A percentile compares a stretch with the other conserved stretches of the same genome.
These are phyloP conservation scores for Microdochium bolleyi DNA, from an alignment of 2,329 filamentous ascomycete species.

Conservation along the genomic window DNA sequence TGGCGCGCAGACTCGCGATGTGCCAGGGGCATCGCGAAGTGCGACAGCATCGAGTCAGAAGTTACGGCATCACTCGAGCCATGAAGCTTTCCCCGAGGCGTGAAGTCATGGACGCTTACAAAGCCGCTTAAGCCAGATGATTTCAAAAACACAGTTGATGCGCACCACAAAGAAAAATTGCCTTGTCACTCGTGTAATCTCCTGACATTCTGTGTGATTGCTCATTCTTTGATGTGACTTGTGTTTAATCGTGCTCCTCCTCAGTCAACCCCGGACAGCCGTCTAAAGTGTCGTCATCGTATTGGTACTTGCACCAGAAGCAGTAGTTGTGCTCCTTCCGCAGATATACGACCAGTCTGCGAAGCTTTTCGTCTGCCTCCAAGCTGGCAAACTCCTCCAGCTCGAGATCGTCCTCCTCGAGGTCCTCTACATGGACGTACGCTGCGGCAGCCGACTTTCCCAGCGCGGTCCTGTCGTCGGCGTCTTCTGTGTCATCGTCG, in stretches of 20 bases:
- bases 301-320: constrained; percentile 91
- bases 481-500: constrained; percentile 61
- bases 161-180: no score
- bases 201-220: neutral
- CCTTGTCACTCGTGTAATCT: no score
- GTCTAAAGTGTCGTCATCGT: constrained; percentile 67
- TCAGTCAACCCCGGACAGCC: constrained; percentile 84
- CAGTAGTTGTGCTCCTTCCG: constrained; percentile 72
- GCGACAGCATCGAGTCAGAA: no score
- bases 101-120: no score
- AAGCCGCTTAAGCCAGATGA: no score
- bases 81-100: no score
- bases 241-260: constrained; percentile 62
- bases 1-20: no score
- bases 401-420: constrained; percentile 74
- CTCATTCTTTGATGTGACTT: neutral
- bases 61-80: no score
- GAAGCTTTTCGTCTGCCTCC: constrained; percentile 57
- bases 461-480: constrained; percentile 63
- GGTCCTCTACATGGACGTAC: constrained; percentile 55
- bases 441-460: constrained; percentile 46
- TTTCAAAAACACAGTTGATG: no score
- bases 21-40: no score
- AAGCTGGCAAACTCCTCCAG: constrained; percentile 72
- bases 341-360: constrained; percentile 59